Evolutionary conservation across 176 grass and related monocot genomes (phyloP).

Genomic region (Poa annua): DNA sequence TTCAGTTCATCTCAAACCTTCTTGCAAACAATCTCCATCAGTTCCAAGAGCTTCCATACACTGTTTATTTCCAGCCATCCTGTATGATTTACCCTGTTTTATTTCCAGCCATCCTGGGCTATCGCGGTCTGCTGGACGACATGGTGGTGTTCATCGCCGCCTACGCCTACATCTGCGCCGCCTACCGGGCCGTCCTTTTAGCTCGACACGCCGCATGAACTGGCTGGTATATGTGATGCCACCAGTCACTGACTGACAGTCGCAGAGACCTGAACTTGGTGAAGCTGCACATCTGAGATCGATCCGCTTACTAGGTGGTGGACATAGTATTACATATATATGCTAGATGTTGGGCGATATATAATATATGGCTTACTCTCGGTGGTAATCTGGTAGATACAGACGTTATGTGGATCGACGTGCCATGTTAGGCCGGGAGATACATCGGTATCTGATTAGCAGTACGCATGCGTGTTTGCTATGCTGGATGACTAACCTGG

Average conservation of each 20-base stretch:
- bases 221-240: background rate
- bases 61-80: constrained; percentile 1
- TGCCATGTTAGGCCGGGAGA: background rate
- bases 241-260: background rate
- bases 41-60: background rate
- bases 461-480: background rate
- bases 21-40: background rate
- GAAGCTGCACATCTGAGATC: background rate
- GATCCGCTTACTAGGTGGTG: background rate
- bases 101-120: constrained; percentile 17
- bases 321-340: no score
- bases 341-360: background rate
- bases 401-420: no score
- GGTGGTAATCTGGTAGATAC: background rate
- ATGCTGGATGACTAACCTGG: background rate
- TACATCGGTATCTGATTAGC: background rate
- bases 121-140: constrained; percentile 26
- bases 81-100: background rate
- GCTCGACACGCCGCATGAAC: background rate
- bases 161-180: background rate
- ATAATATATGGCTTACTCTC: background rate
- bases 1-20: background rate
- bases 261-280: background rate
- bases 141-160: background rate
- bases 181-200: constrained; percentile 9